Base-by-base conservation (phyloP, 2,329 filamentous ascomycete genomes). In the Chaetomiaceae sp. region DNA sequence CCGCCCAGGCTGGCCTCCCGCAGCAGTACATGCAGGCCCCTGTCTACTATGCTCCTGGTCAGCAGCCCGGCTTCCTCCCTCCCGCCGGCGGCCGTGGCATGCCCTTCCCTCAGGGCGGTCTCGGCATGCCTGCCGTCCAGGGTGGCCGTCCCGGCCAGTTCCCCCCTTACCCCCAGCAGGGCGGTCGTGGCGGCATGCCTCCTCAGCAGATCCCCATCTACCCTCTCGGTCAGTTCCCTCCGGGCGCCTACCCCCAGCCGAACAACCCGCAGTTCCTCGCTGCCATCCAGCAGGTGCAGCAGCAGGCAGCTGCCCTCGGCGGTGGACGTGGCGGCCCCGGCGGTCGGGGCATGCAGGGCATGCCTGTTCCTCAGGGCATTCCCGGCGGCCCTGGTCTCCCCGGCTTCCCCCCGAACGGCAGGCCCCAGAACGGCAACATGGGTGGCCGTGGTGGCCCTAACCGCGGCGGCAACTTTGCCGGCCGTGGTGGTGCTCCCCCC, bases 131-230 rank as follows among this genome's bases (percentile, higher is more conserved):
- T 52, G 81, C 79, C 62, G 84, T 85, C 60, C 89, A 89, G 67
- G 86, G 82, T 62, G 87, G 87, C 62, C 89, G 91, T 63, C 89
- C 89, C 58, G 87, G 85, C 62, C 89, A 93, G 68, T 96, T 91
- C 78, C 83, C 88, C 57, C 83, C 81, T 48, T 93, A 92, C 74
- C 82, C 84, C 64, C 89, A 93, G 70, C 87, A 89, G 71, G 89
- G 87, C 62, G 90, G 91, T 60, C 91, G 92, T 69, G 91, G 90
- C 59, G 89, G 84, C 59, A 85, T 88, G 60, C 78, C 78, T 62
- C 86, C 86, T 62, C 90, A 93, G 73, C 87, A 91, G 73, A 81
- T 96, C 60, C 89, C 89, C 75, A 85, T 90, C 75, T 96, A 95
- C 71, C 83, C 81, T 60, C 78, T 93, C 45, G 81, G 82, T 57